Conservation (phyloP, 2,329 filamentous ascomycete genomes). For the Exophiala viscosa region DNA sequence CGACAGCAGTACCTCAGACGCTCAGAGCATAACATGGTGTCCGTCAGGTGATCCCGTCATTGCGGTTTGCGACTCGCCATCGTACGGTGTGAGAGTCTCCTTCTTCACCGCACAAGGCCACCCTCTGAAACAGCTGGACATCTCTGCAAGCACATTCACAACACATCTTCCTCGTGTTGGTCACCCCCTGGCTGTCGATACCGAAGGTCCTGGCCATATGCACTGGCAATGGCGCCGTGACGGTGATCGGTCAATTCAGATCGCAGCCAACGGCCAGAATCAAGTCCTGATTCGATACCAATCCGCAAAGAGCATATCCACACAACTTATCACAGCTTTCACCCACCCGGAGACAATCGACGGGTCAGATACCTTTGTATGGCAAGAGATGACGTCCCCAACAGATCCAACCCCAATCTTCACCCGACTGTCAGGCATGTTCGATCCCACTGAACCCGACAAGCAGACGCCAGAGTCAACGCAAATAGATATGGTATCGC, state of each 20-base stretch:
- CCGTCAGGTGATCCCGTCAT: constrained; percentile 20
- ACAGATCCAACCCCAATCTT: constrained; percentile 6
- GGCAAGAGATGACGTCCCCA: constrained; percentile 17
- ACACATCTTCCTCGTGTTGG: neutral
- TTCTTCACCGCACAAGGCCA: constrained; percentile 27
- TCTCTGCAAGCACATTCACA: constrained; percentile 9
- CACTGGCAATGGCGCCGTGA: constrained; percentile 11
- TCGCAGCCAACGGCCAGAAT: constrained; percentile 16
- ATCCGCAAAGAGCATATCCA: constrained; percentile 8
- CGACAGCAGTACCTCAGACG: constrained; percentile 20
- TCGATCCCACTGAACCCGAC: constrained; percentile 10
- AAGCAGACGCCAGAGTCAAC: neutral
- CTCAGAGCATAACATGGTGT: constrained; percentile 24
- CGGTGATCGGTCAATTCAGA: constrained; percentile 13
- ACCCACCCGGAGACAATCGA: constrained; percentile 20
- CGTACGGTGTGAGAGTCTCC: constrained; percentile 21
- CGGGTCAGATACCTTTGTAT: constrained; percentile 18
- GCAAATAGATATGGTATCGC: constrained; percentile 11
- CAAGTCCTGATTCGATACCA: constrained; percentile 20
- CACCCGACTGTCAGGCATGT: constrained; percentile 12
- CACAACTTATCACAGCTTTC: constrained; percentile 3
- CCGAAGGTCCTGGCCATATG: constrained; percentile 15
- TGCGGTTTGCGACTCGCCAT: constrained; percentile 21
- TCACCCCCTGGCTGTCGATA: neutral
- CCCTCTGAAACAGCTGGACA: constrained; percentile 22